These are phyloP conservation scores for Colletotrichum acutatum DNA, from an alignment of 2,329 filamentous ascomycete genomes.

Conservation along the genomic window DNA sequence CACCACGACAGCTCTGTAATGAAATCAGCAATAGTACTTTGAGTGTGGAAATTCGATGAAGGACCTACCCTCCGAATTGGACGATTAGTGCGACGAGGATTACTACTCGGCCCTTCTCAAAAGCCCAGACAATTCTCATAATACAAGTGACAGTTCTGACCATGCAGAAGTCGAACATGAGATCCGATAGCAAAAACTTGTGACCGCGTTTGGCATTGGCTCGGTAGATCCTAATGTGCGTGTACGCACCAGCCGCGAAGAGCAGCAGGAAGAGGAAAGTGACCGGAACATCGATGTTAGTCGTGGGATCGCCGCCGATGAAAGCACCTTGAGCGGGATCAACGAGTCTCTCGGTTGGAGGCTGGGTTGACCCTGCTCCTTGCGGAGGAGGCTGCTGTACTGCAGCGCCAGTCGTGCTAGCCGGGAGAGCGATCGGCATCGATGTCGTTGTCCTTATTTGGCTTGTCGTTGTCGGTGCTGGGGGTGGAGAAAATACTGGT, in stretches of 20 bases:
- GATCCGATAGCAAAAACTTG: conserved; percentile 51
- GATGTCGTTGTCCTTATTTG: not conserved
- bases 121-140: conserved; percentile 50
- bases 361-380: not conserved
- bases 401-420: conserved; percentile 1
- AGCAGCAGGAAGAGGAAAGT: conserved; percentile 41
- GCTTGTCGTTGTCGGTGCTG: not conserved
- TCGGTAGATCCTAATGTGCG: conserved; percentile 41
- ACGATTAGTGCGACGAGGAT: conserved; percentile 49
- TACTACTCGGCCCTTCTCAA: conserved; percentile 40
- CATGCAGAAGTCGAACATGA: conserved; percentile 53
- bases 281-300: conserved; percentile 38
- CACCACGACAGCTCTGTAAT: conserved; percentile 50
- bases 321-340: conserved; percentile 28
- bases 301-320: conserved; percentile 27
- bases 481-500: not conserved
- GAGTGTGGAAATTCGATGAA: too few species aligned
- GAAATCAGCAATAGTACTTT: conserved; percentile 39
- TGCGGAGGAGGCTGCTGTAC: conserved; percentile 8
- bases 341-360: not conserved
- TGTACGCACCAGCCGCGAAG: conserved; percentile 39
- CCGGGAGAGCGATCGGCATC: conserved; percentile 8
- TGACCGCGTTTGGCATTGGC: conserved; percentile 47
- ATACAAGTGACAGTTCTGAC: conserved; percentile 46
- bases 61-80: conserved; percentile 46